Conservation (phyloP, 108 stramenopile species). For the Discostella pseudostelligera region DNA sequence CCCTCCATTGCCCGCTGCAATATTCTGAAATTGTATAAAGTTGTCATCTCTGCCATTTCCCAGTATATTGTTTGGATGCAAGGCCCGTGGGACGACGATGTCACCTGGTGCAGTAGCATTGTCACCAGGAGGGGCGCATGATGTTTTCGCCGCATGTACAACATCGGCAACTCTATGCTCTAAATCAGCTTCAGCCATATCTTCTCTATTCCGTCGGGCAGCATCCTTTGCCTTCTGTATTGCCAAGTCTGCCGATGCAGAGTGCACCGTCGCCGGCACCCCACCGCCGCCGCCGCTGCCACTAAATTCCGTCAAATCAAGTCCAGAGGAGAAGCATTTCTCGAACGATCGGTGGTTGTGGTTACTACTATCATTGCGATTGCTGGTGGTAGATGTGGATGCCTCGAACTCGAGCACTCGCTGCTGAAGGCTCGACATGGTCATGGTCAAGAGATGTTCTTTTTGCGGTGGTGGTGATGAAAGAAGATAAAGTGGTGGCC, state of each 20-base stretch:
- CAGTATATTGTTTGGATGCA: constrained; percentile 7
- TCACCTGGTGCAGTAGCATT: not conserved
- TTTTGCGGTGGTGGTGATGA: not conserved
- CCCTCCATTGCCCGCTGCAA: not conserved
- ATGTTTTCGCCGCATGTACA: constrained; percentile 1
- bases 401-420: not conserved
- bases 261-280: not conserved
- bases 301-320: constrained; percentile 5
- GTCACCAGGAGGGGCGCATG: not conserved
- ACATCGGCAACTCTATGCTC: constrained; percentile 12
- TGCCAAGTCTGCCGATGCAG: not conserved
- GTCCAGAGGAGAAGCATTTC: constrained; percentile 10
- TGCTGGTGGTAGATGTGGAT: not conserved
- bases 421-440: constrained; percentile 7
- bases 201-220: constrained; percentile 11
- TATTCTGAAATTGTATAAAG: constrained; percentile 1
- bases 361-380: not conserved
- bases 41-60: constrained; percentile 10
- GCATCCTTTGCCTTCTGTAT: not conserved
- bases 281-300: not conserved
- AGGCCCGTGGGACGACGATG: not conserved
- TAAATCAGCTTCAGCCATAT: constrained; percentile 6
- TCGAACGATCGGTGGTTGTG: constrained; percentile 2
- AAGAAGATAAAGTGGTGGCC: too few species aligned
- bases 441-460: not conserved